These are phyloP conservation scores for Colletotrichum viniferum DNA, from an alignment of 2,329 filamentous ascomycete genomes.

Conservation along the genomic window DNA sequence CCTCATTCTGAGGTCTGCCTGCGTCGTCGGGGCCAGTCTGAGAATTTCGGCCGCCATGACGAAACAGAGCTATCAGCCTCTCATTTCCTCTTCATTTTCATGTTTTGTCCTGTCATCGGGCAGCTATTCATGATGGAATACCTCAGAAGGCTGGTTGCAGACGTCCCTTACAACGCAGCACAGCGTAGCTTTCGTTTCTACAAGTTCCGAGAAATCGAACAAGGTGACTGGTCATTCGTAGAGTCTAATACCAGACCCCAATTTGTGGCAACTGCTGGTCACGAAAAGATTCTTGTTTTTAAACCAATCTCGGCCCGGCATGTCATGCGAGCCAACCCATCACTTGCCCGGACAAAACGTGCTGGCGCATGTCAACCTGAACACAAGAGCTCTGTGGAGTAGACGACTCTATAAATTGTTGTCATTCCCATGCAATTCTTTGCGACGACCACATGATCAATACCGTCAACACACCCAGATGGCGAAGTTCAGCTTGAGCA, in stretches of 20 bases:
- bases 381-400: accelerated
- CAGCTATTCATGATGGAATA: neutral
- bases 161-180: accelerated
- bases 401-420: neutral
- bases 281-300: neutral
- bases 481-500: neutral
- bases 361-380: neutral
- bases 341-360: neutral
- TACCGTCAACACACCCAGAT: neutral
- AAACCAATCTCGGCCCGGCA: neutral
- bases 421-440: neutral
- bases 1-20: neutral
- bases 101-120: neutral
- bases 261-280: neutral
- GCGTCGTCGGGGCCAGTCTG: neutral
- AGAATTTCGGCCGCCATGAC: accelerated
- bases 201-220: neutral
- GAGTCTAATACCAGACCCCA: accelerated
- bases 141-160: neutral
- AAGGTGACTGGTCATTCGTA: neutral
- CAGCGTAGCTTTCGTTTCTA: neutral
- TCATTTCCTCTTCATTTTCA: neutral
- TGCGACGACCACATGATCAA: neutral
- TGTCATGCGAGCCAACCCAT: neutral
- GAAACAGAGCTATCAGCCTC: neutral